A percentile compares a stretch with the other conserved stretches of the same genome.
Evolutionary conservation across 169 alveolate species (phyloP).

Genomic region (Cystoisospora suis): DNA sequence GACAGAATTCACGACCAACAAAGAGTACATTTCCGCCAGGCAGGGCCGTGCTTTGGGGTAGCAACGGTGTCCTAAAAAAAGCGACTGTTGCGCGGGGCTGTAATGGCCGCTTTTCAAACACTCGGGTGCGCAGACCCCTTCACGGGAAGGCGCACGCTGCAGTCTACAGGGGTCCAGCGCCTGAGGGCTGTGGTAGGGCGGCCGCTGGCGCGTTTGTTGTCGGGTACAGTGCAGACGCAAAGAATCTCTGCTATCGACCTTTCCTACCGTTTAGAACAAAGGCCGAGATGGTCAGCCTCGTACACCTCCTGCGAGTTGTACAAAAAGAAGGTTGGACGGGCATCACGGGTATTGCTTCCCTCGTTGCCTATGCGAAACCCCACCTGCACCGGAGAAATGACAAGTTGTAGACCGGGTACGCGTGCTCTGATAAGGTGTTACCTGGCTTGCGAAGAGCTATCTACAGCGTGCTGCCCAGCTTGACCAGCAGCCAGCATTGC

Average conservation of each 20-base stretch:
- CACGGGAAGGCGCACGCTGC: too few relatives aligned
- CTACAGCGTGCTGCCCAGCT: not conserved
- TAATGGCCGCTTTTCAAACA: not conserved
- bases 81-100: not conserved
- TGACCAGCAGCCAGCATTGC: not conserved
- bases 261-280: not conserved
- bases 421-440: not conserved
- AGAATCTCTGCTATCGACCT: too few relatives aligned
- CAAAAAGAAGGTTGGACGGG: not conserved
- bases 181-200: too few relatives aligned
- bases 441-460: not conserved
- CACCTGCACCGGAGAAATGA: not conserved
- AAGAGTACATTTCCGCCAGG: not conserved
- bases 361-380: not conserved
- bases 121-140: not conserved
- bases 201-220: too few relatives aligned
- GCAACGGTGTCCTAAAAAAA: too few relatives aligned
- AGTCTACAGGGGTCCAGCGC: too few relatives aligned
- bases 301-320: not conserved
- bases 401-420: not conserved
- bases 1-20: not conserved
- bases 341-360: not conserved
- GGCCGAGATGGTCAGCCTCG: slow-evolving; percentile 11
- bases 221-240: too few relatives aligned
- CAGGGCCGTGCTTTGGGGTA: too few relatives aligned